phyloP scores from a whole-genome alignment of 306 rosid species.

The Inga oerstediana region DNA sequence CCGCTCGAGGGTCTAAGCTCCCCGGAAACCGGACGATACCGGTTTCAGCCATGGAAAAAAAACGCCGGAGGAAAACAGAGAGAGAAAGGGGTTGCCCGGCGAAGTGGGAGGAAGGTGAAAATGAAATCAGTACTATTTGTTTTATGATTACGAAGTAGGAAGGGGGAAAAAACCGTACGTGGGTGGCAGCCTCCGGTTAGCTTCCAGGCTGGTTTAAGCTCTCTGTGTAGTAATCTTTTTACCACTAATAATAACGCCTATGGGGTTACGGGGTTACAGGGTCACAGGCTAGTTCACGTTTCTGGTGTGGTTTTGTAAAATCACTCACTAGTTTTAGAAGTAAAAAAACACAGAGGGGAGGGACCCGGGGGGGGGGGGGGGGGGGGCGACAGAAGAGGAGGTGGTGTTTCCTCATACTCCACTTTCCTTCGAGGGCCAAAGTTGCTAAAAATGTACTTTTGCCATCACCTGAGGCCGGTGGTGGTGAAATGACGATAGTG shows the following conservation, averaged over 20 bases:
- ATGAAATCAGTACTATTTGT: not conserved
- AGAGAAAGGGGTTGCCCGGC: slow-evolving; percentile 26
- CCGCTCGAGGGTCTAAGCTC: slow-evolving; percentile 69
- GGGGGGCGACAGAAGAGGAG: not conserved
- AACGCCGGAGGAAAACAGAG: too few species aligned
- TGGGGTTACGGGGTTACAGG: not conserved
- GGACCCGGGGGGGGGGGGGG: not conserved
- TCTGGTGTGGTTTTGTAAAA: not conserved
- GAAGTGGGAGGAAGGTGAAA: not conserved
- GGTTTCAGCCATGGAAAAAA: slow-evolving; percentile 59
- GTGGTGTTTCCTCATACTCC: slow-evolving; percentile 31
- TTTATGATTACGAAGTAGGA: not conserved
- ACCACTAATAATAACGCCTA: not conserved
- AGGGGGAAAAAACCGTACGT: slow-evolving; percentile 3
- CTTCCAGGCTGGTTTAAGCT: not conserved
- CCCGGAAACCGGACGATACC: slow-evolving; percentile 57
- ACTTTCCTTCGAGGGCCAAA: slow-evolving; percentile 36
- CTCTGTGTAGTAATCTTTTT: slow-evolving; percentile 7
- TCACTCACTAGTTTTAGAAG: not conserved
- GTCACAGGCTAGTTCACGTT: not conserved
- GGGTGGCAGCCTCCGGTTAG: not conserved
- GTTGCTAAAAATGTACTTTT: slow-evolving; percentile 47
- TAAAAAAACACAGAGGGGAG: not conserved
- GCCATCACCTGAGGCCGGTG: slow-evolving; percentile 9
- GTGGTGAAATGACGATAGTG: not conserved